A percentile compares a stretch with the other conserved stretches of the same genome.
Conservation (phyloP, 441 rosid genomes). For the Erodium texanum region DNA sequence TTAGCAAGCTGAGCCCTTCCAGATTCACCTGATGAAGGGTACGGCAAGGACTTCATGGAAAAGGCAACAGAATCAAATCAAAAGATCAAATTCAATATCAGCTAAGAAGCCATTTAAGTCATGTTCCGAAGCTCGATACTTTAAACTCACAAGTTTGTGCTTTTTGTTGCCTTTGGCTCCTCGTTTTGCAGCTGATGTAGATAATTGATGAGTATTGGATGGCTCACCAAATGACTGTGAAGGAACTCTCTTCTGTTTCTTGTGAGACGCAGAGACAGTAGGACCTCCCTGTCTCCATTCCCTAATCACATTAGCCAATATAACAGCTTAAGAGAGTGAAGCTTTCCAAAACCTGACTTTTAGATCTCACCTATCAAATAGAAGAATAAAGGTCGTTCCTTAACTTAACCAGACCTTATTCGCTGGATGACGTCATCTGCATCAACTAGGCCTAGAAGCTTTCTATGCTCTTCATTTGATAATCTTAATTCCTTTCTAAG, state of each 20-base stretch:
- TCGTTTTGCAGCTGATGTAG: constrained; percentile 62
- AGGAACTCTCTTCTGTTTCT: constrained; percentile 78
- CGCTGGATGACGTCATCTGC: constrained; percentile 72
- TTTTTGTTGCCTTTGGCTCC: constrained; percentile 76
- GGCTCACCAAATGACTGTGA: constrained; percentile 82
- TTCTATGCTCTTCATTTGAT: constrained; percentile 93
- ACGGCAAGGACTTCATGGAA: neutral
- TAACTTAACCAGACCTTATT: constrained; percentile 53
- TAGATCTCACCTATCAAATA: constrained; percentile 10
- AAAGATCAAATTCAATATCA: neutral
- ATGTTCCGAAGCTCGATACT: neutral
- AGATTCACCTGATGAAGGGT: neutral
- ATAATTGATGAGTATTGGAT: constrained; percentile 74
- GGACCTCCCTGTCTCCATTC: constrained; percentile 91
- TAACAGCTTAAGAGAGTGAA: constrained; percentile 17
- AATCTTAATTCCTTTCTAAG: constrained; percentile 91
- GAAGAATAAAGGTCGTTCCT: neutral
- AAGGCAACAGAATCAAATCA: neutral
- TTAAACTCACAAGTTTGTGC: constrained; percentile 67
- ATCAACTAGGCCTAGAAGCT: constrained; percentile 71
- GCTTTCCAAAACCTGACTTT: constrained; percentile 11
- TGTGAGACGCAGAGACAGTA: constrained; percentile 80
- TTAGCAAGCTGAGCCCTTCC: neutral
- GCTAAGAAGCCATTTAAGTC: neutral
- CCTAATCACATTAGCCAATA: constrained; percentile 38